Base-by-base conservation (phyloP, 225 moss, liverwort and hornwort genomes). In the Polytrichum commune region DNA sequence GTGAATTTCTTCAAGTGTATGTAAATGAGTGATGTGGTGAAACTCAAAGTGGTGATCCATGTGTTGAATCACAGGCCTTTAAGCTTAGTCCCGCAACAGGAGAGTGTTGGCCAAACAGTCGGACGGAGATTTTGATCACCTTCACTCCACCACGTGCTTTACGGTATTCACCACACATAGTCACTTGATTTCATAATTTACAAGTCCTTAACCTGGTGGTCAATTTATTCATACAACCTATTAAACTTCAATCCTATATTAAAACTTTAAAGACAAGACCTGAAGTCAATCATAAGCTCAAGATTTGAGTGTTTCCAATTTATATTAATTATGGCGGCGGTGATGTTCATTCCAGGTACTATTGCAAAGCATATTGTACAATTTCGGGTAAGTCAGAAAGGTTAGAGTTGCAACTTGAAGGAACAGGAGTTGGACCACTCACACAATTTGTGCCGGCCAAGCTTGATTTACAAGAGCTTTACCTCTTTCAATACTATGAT, bases 101-200 rank as follows among this genome's bases (percentile, higher is more conserved):
- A 3, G 96, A 96, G 70, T 90, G 93, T 70, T 96, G 96, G 96
- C 96, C 96, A 33, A 86, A 90, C 0, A 86, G 90, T 10, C 77
- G 72, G 46, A 75, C 89, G 16, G 96, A 96, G 77, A 77, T 96
- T 55, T 89, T 81, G 24, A 65, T 92, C 53, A 90, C 81, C 5
- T 96, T 96, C 66, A 71, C 75, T 72, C 96, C 96, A 57, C 82
- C 75, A 61, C 55, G 4, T 30, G 88, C 93, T 8, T 65, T 83
- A 58, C 87, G 91, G 96, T 96, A 91, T 66, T 62, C 7, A 28
- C 7, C 46, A 46, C 46, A 46, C 38, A 33, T 33, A 10, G 60
- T 26, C 60, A 7, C 60, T 26, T 61, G 26, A 61, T 61, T 61
- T 24, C 20, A 20, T 60, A 9, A 9, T 35, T 35, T 2, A 35